Evolutionary conservation across 2,329 filamentous ascomycete genomes (phyloP), one percentile per base, ranked within the genome.

Genomic region (Ramichloridium luteum): DNA sequence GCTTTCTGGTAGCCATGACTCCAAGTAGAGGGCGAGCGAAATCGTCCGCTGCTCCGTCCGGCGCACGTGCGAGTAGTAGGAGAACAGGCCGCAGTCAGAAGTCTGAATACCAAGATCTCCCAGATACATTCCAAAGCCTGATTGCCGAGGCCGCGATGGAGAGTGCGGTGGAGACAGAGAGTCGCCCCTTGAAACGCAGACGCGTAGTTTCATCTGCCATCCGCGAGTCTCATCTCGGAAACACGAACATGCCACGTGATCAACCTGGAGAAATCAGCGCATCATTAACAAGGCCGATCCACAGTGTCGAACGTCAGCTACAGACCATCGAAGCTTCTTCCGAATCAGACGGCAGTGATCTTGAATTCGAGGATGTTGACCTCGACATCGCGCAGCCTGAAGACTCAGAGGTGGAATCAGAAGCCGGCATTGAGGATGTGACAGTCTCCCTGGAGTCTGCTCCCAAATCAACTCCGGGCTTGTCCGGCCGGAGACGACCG

Each of bases 321-420:
- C 51, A 53, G 31, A 53, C 47, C 8, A 38, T 46, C 11, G 47
- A 51, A 13, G 41, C 44, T 26, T 51, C 49, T 8, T 50, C 48
- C 6, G 47, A 47, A 28, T 42, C 40, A 8, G 44, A 45, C 11
- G 70, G 72, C 37, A 66, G 64, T 31, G 72, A 76, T 31, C 56
- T 70, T 37, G 72, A 75, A 28, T 80, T 74, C 65, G 74, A 80
- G 53, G 72, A 75, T 40, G 62, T 75, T 27, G 62, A 66, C 33
- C 50, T 68, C 12, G 53, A 59, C n/a, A 50, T 55, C 4, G 40
- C 49, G 11, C 39, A 32, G 4, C n/a, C n/a, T n/a, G 43, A 46
- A 33, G 28, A 44, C 38, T 44, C 27, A 4, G 33, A 36, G 36
- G 30, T 31, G 30, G 17, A 48, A 33, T 30, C 35, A 38, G 46